These are phyloP conservation scores for Russula sp. DNA, from an alignment of 768 basidiomycete genomes.

Conservation along the genomic window DNA sequence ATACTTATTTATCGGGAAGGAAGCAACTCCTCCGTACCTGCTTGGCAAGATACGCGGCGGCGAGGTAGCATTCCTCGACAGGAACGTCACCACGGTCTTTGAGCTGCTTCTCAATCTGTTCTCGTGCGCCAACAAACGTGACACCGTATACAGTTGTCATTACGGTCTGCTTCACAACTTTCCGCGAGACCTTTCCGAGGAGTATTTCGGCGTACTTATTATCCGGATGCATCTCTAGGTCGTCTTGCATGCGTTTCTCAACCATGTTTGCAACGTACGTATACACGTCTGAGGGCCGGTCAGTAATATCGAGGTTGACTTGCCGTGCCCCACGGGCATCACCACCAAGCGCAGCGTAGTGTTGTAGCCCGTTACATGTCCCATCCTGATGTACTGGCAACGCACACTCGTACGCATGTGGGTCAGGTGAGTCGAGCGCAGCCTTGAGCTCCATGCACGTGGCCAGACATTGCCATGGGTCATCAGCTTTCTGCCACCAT, in stretches of 20 bases:
- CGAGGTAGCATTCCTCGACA: slow-evolving; percentile 62
- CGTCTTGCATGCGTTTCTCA: slow-evolving; percentile 53
- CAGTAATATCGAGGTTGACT: slow-evolving; percentile 82
- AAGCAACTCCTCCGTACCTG: slow-evolving; percentile 37
- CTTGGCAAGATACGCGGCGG: slow-evolving; percentile 75
- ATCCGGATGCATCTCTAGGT: slow-evolving; percentile 36
- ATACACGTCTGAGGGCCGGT: slow-evolving; percentile 92
- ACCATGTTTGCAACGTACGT: slow-evolving; percentile 86
- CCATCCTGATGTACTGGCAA: slow-evolving; percentile 98
- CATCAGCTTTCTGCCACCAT: slow-evolving; percentile 92
- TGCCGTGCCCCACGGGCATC: slow-evolving; percentile 83
- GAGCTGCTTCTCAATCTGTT: slow-evolving; percentile 89
- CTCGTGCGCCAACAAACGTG: slow-evolving; percentile 89
- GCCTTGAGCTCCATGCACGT: slow-evolving; percentile 82
- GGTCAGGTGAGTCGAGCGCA: slow-evolving; percentile 66
- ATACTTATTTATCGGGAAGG: not conserved
- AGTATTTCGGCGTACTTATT: slow-evolving; percentile 51
- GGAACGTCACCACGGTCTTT: slow-evolving; percentile 66
- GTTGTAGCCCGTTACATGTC: slow-evolving; percentile 96
- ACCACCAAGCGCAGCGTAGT: slow-evolving; percentile 96
- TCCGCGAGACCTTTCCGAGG: slow-evolving; percentile 73
- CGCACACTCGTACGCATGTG: slow-evolving; percentile 48
- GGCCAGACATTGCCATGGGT: slow-evolving; percentile 97
- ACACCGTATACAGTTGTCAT: slow-evolving; percentile 99
- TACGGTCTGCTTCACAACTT: slow-evolving; percentile 98